phyloP scores from a whole-genome alignment of 441 rosid genomes.

The Euphorbia schlechtendalii region DNA sequence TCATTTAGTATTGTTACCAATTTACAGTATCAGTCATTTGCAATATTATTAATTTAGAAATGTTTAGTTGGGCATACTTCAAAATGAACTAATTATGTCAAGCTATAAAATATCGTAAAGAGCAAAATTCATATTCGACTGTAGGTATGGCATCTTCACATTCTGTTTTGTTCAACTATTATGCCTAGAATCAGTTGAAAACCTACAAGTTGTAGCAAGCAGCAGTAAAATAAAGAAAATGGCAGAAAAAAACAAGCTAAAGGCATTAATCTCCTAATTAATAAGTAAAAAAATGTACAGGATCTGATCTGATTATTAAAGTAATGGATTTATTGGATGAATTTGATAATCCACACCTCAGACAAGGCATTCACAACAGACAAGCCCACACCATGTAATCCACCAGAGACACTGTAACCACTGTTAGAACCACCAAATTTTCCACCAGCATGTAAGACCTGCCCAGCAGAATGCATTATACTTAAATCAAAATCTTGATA shows the following conservation, averaged over 20 bases:
- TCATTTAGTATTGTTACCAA: not conserved
- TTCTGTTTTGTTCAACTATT: not conserved
- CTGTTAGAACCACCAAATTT: constrained; percentile 97
- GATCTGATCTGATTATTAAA: too few relatives aligned
- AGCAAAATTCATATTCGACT: not conserved
- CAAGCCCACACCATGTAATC: constrained; percentile 96
- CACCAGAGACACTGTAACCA: constrained; percentile 95
- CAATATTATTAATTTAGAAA: not conserved
- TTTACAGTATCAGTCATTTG: not conserved
- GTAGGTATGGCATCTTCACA: not conserved
- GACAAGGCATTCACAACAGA: constrained; percentile 98
- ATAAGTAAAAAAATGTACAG: not conserved
- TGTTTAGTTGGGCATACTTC: not conserved
- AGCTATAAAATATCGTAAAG: not conserved
- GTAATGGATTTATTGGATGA: too few relatives aligned
- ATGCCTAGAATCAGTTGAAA: not conserved
- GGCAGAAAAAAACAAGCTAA: not conserved
- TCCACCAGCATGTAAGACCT: constrained; percentile 98
- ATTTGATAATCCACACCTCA: constrained; percentile 46
- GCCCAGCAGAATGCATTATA: constrained; percentile 22
- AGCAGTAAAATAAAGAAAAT: not conserved
- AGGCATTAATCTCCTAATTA: not conserved
- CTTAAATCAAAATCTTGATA: constrained; percentile 2
- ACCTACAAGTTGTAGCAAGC: not conserved
- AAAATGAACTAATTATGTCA: not conserved